Evolutionary conservation across 2,329 filamentous ascomycete genomes (phyloP).

Genomic region (Dactylellina haptotyla): DNA sequence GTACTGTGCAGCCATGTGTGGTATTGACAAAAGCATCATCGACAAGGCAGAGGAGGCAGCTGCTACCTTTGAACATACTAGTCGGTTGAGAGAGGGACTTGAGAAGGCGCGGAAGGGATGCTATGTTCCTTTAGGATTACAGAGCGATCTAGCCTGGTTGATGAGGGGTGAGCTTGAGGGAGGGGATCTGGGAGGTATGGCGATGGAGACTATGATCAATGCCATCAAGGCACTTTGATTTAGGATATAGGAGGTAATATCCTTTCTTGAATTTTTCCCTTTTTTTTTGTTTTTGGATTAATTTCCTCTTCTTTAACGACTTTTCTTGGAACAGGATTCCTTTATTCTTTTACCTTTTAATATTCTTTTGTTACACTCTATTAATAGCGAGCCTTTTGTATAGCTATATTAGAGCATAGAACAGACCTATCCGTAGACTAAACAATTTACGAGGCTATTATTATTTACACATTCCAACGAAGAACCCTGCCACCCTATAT

Average conservation of each 20-base stretch:
- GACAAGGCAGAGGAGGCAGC: conserved; percentile 88
- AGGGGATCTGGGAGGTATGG: conserved; percentile 61
- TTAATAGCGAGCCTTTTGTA: conserved; percentile 37
- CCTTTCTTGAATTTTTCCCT: neutral
- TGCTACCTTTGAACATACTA: conserved; percentile 93
- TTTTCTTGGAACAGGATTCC: conserved; percentile 17
- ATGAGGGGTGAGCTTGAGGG: conserved; percentile 68
- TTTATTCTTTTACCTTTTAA: conserved; percentile 23
- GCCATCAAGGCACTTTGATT: conserved; percentile 70
- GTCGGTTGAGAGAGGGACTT: conserved; percentile 84
- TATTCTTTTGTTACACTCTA: conserved; percentile 36
- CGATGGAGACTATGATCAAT: conserved; percentile 70
- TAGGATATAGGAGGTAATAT: neutral
- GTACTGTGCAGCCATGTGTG: conserved; percentile 99
- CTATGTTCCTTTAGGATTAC: conserved; percentile 83
- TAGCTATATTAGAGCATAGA: conserved; percentile 48
- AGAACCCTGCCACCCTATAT: neutral
- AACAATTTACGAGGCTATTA: conserved; percentile 16
- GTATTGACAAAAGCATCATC: conserved; percentile 84
- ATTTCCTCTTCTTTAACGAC: neutral
- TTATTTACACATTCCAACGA: conserved; percentile 21
- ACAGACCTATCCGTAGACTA: neutral
- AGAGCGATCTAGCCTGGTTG: conserved; percentile 86
- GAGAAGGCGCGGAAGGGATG: conserved; percentile 81
- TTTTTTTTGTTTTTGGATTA: neutral